phyloP scores from a whole-genome alignment of 768 basidiomycete species.

The Pisolithus albus region DNA sequence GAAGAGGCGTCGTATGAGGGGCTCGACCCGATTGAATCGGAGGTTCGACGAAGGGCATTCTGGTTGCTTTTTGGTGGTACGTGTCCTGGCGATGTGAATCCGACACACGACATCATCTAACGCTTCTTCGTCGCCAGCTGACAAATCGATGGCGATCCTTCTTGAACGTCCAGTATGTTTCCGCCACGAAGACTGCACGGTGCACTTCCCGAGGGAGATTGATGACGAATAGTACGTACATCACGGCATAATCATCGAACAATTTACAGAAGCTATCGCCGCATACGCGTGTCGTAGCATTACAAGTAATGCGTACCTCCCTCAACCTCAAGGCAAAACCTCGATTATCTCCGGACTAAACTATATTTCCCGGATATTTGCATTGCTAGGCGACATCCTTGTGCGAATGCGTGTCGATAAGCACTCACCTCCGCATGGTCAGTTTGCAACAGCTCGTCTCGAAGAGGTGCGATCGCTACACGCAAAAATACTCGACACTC shows the following conservation, averaged over 20 bases:
- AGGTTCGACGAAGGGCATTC: conserved; percentile 79
- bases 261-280: conserved; percentile 3
- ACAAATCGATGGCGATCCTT: conserved; percentile 85
- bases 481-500: conserved; percentile 63
- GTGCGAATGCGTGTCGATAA: conserved; percentile 85
- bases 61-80: conserved; percentile 86
- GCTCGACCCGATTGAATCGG: conserved; percentile 81
- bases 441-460: conserved; percentile 76
- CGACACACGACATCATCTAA: too few relatives aligned
- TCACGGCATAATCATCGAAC: conserved; percentile 11
- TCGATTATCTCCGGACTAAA: conserved; percentile 83
- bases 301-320: conserved; percentile 74
- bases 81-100: too few relatives aligned
- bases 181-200: conserved; percentile 85
- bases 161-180: conserved; percentile 80
- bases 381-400: conserved; percentile 77
- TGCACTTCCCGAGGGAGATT: conserved; percentile 81
- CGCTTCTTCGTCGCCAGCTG: conserved; percentile 42
- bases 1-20: conserved; percentile 80
- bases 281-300: conserved; percentile 41
- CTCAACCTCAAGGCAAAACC: conserved; percentile 83
- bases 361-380: conserved; percentile 81
- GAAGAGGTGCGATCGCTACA: conserved; percentile 83
- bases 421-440: conserved; percentile 77
- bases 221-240: conserved; percentile 80